phyloP scores from a whole-genome alignment of 257 asterid species.

The Solanum rostratum region DNA sequence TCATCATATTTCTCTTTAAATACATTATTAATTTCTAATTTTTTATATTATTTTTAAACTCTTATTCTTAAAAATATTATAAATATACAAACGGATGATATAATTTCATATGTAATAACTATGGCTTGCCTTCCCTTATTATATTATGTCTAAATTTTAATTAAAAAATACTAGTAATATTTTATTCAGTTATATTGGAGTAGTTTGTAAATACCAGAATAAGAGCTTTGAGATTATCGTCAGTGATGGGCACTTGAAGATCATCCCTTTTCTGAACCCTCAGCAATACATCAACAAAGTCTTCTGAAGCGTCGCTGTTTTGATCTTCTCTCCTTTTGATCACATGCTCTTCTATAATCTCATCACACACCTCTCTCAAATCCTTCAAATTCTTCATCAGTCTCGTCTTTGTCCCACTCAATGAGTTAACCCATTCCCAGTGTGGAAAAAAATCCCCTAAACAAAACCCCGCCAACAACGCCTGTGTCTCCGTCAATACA shows the following conservation, averaged over 20 bases:
- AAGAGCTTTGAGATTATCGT: conserved; percentile 33
- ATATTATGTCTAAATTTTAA: too few species aligned
- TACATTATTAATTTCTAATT: too few species aligned
- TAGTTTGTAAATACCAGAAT: conserved; percentile 12
- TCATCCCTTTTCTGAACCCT: conserved; percentile 16
- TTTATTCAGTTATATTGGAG: too few species aligned
- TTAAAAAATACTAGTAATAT: too few species aligned
- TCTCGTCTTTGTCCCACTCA: conserved; percentile 27
- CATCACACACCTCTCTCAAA: conserved; percentile 23
- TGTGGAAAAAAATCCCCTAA: conserved; percentile 23
- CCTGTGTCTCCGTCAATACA: conserved; percentile 28
- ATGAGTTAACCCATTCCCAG: conserved; percentile 23
- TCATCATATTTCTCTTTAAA: too few species aligned
- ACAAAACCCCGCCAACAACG: conserved; percentile 22
- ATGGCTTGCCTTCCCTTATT: too few species aligned
- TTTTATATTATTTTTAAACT: too few species aligned
- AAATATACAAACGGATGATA: too few species aligned
- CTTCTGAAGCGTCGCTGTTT: background rate
- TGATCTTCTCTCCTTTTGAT: background rate
- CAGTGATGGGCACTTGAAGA: conserved; percentile 27
- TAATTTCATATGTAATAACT: too few species aligned
- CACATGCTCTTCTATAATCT: conserved; percentile 18
- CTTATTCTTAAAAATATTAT: too few species aligned
- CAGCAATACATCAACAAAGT: conserved; percentile 28
- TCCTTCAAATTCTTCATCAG: conserved; percentile 21